Base-by-base conservation (phyloP, 2,329 filamentous ascomycete genomes). In the Phaeosphaeriaceae sp. region DNA sequence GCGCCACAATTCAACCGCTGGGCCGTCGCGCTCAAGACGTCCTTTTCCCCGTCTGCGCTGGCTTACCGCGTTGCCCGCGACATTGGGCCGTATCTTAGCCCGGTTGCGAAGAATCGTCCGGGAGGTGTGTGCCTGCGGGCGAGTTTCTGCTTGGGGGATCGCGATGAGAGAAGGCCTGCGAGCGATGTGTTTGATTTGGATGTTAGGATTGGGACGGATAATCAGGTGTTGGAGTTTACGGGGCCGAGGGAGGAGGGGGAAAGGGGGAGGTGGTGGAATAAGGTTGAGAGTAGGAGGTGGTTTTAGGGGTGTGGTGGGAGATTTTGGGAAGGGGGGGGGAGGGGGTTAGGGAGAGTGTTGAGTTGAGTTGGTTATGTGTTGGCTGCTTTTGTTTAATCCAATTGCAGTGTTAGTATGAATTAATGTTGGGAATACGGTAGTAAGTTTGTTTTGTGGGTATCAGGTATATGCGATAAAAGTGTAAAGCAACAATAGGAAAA, bases 151-250 rank as follows among this genome's bases (percentile, higher is more conserved):
- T 51, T 80, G 0, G 76, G 76, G 0, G 61, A 63, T 2, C 52
- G 60, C 11, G 67, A 58, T 0, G 60, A 67, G 2, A 33, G 48
- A 13, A 45, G 60, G 15, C 50, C 45, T 18, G 67, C 64, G 4
- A 69, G 61, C 35, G 77, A 76, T 15, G 75, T 79, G 6, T 79
- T 78, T 26, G 77, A 80, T 58, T 41, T 79, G 28, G 77, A 80
- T 52, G 59, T 79, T 2, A 44, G 61, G n/a, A 61, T 79, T 39
- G 76, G 75, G 0, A 64, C 41, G 50, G 63, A 64, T 18, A 71
- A 76, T 60, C 64, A 74, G 39, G 72, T 76, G 45, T 40, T 77
- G 40, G 69, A 70, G 28, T 77, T 73, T 56, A 61, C 71, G 29
- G 76, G 75, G 8, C 77, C 77, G 6, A 70, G 76, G 41, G 76